These are phyloP conservation scores for Furcasterigmium sp. DNA, from an alignment of 2,329 filamentous ascomycete species.

Conservation along the genomic window DNA sequence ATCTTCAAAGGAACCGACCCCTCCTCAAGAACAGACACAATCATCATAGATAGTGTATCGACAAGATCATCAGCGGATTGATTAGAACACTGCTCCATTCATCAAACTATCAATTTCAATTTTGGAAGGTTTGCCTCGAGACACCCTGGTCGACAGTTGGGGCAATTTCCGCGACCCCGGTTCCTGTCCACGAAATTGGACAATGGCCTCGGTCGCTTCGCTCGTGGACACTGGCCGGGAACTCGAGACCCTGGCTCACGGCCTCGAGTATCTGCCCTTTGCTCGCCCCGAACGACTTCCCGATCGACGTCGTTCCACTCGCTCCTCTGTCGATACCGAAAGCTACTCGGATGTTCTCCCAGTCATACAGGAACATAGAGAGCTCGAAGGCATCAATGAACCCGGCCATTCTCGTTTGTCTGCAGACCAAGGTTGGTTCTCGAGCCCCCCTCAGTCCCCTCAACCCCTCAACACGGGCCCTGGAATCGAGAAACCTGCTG, in stretches of 20 bases:
- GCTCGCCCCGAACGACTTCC: not conserved
- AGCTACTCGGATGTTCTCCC: not conserved
- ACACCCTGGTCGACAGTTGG: too few relatives aligned
- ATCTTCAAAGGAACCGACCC: too few relatives aligned
- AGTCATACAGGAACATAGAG: not conserved
- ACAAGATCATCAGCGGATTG: too few relatives aligned
- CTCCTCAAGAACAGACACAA: too few relatives aligned
- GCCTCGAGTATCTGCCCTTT: not conserved
- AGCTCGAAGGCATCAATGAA: not conserved
- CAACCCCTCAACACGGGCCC: constrained; percentile 2
- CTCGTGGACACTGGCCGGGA: too few relatives aligned
- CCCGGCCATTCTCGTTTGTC: not conserved
- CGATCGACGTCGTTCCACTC: not conserved
- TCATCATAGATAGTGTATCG: too few relatives aligned
- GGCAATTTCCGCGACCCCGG: not conserved
- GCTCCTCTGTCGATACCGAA: not conserved
- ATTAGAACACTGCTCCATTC: too few relatives aligned
- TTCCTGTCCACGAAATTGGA: not conserved
- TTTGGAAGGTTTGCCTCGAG: too few relatives aligned
- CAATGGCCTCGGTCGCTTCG: not conserved
- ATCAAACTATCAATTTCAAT: too few relatives aligned
- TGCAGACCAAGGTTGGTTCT: constrained; percentile 6
- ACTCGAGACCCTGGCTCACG: not conserved
- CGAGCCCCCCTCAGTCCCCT: not conserved
- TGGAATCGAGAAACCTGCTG: not conserved